Conservation (phyloP, 306 rosid species). For the Vigna nakashimae region DNA sequence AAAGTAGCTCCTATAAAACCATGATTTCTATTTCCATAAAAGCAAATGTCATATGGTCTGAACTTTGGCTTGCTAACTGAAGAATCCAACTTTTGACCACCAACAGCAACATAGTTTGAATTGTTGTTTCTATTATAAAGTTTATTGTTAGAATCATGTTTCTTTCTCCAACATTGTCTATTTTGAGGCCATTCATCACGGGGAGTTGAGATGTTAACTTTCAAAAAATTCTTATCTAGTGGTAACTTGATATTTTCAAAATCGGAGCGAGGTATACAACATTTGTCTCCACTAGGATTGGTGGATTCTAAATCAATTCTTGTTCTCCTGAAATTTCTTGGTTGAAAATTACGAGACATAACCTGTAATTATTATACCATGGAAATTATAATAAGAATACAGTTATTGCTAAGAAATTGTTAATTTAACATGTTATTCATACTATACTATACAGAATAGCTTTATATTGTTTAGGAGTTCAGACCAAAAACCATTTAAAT, state of each 20-base stretch:
- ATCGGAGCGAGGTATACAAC: background rate
- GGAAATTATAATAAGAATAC: background rate
- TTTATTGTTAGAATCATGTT: background rate
- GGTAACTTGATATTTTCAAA: background rate
- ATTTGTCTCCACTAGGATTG: background rate
- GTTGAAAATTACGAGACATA: background rate
- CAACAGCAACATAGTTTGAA: conserved; percentile 11
- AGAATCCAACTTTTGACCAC: background rate
- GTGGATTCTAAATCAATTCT: conserved; percentile 14
- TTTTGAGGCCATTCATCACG: background rate
- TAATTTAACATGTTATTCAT: no score
- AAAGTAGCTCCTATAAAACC: background rate
- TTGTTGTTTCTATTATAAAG: background rate
- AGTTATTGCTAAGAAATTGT: no score
- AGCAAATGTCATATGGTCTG: conserved; percentile 59
- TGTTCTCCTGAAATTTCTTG: conserved; percentile 3
- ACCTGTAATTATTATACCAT: conserved; percentile 16
- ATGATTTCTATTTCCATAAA: conserved; percentile 5
- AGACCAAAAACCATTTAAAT: no score
- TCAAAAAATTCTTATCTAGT: background rate
- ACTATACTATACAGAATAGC: no score
- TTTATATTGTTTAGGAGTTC: no score
- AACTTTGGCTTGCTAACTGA: background rate
- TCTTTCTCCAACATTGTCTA: conserved; percentile 38
- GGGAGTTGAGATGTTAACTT: background rate